phyloP scores from a whole-genome alignment of 2,329 filamentous ascomycete genomes.

The Penicillium digitatum region DNA sequence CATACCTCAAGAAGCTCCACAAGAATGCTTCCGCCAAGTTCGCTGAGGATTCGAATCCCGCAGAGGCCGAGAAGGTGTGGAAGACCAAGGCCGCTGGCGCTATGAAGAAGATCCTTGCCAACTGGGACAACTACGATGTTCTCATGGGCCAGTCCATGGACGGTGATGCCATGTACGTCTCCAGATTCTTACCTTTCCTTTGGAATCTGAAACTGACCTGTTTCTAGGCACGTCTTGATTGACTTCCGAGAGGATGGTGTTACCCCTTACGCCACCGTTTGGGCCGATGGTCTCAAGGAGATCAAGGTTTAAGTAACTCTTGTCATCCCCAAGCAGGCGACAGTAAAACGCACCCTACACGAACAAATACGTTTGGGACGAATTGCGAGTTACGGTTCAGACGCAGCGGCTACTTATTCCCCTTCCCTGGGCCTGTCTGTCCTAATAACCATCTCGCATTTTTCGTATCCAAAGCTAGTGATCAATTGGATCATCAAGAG shows the following conservation, averaged over 20 bases:
- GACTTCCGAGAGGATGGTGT: conserved; percentile 97
- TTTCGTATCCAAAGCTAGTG: conserved; percentile 28
- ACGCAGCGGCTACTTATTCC: conserved; percentile 13
- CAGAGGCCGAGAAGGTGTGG: conserved; percentile 72
- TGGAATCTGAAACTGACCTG: neutral
- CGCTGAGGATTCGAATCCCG: conserved; percentile 42
- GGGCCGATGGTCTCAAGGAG: conserved; percentile 88
- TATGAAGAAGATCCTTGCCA: conserved; percentile 79
- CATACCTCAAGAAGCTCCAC: conserved; percentile 90
- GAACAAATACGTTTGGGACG: conserved; percentile 25
- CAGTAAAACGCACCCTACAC: conserved; percentile 22
- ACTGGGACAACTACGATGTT: conserved; percentile 97
- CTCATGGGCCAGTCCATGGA: conserved; percentile 90
- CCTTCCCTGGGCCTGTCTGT: conserved; percentile 18
- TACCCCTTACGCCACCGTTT: conserved; percentile 84
- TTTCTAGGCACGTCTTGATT: conserved; percentile 72
- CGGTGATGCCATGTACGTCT: conserved; percentile 82
- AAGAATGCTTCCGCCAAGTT: conserved; percentile 60
- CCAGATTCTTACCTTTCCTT: neutral
- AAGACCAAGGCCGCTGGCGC: conserved; percentile 54
- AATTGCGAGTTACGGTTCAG: conserved; percentile 15
- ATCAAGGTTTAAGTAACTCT: conserved; percentile 73
- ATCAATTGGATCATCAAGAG: conserved; percentile 27
- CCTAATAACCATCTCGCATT: conserved; percentile 19
- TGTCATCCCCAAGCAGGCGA: conserved; percentile 6